phyloP scores from a whole-genome alignment of 2,329 filamentous ascomycete genomes.

The Plectosphaerella plurivora region DNA sequence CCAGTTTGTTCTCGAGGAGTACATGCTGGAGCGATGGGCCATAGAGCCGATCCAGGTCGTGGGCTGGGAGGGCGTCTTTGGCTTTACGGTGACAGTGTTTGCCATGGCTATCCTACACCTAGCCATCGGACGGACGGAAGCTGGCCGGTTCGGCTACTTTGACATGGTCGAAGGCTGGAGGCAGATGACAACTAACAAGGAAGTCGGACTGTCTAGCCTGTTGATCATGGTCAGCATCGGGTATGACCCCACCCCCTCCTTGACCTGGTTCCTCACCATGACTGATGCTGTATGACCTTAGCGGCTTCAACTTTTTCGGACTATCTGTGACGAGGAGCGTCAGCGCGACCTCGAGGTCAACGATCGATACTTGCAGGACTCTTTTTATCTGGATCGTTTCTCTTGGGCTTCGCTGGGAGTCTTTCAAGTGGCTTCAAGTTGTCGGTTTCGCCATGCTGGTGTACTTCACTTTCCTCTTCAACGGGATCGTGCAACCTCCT shows the following conservation, averaged over 20 bases:
- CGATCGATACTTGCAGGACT: conserved; percentile 95
- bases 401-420: conserved; percentile 90
- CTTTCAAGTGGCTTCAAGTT: conserved; percentile 96
- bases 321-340: conserved; percentile 86
- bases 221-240: conserved; percentile 98
- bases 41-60: conserved; percentile 85
- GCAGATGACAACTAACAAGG: conserved; percentile 68
- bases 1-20: conserved; percentile 95
- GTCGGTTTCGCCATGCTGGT: conserved; percentile 83
- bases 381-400: conserved; percentile 98
- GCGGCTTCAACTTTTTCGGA: conserved; percentile 98
- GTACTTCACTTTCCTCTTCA: conserved; percentile 96
- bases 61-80: conserved; percentile 94
- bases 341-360: conserved; percentile 88
- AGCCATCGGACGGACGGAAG: conserved; percentile 67
- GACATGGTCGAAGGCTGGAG: conserved; percentile 82
- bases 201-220: conserved; percentile 72
- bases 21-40: conserved; percentile 64
- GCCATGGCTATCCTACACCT: conserved; percentile 79
- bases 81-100: conserved; percentile 72
- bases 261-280: too few species aligned
- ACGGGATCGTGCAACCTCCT: conserved; percentile 84
- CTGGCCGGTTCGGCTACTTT: conserved; percentile 78
- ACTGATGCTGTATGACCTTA: conserved; percentile 26
- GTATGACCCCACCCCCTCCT: conserved; percentile 43